Percentiles rank a stretch among this genome's conserved stretches.
Conservation (phyloP, 371 early-diverging fungal genomes). For the Mortierella sp. region DNA sequence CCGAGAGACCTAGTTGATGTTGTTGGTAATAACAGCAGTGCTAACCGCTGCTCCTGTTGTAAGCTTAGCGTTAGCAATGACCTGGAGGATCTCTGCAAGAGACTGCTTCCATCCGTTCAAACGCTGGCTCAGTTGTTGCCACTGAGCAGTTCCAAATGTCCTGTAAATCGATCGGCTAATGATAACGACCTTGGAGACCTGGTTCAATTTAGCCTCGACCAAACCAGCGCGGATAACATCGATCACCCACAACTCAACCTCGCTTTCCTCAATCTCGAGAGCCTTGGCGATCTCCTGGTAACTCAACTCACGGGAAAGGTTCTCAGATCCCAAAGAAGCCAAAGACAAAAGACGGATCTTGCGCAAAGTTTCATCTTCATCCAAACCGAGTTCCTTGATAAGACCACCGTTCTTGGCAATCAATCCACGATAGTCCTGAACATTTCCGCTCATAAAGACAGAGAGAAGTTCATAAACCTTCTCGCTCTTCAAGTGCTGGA, state of each 20-base stretch:
- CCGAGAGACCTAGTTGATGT: neutral
- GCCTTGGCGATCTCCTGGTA: constrained; percentile 81
- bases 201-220: constrained; percentile 96
- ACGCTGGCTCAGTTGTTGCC: constrained; percentile 78
- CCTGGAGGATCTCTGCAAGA: constrained; percentile 82
- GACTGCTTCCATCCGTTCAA: constrained; percentile 87
- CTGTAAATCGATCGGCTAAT: constrained; percentile 87
- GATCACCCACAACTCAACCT: constrained; percentile 95
- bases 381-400: constrained; percentile 61
- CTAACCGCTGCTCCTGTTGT: constrained; percentile 27
- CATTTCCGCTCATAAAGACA: constrained; percentile 79
- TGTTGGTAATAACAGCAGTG: constrained; percentile 45
- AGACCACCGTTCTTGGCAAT: constrained; percentile 64
- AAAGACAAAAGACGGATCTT: constrained; percentile 93
- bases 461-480: constrained; percentile 76
- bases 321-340: constrained; percentile 83
- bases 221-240: constrained; percentile 92
- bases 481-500: constrained; percentile 67
- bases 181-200: constrained; percentile 81
- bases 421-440: constrained; percentile 77
- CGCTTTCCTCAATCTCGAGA: constrained; percentile 81
- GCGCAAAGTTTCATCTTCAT: constrained; percentile 71
- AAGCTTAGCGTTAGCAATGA: constrained; percentile 87
- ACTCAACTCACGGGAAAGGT: constrained; percentile 76
- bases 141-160: constrained; percentile 86